These are phyloP conservation scores for Pseudogymnoascus sp. DNA, from an alignment of 2,329 filamentous ascomycete genomes.

Conservation along the genomic window DNA sequence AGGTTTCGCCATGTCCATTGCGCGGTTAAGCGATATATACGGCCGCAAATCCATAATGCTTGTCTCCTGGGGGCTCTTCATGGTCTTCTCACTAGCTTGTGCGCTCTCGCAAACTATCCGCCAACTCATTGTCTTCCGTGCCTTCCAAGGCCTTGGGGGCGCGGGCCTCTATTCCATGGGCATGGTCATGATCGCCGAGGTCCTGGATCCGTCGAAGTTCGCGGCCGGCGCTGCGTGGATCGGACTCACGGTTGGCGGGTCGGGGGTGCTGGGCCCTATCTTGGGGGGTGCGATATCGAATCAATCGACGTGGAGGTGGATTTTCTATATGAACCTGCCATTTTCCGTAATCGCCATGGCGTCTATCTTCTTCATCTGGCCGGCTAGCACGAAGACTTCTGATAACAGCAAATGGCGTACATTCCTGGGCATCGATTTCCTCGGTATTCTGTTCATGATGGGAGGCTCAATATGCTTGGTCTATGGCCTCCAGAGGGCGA, in stretches of 20 bases:
- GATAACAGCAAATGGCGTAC: not conserved
- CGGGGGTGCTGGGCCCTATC: conserved; percentile 20
- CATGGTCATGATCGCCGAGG: conserved; percentile 35
- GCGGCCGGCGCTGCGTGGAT: conserved; percentile 40
- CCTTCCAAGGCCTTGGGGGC: conserved; percentile 27
- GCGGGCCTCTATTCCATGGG: conserved; percentile 30
- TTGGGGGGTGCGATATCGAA: conserved; percentile 20
- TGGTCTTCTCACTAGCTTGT: conserved; percentile 10
- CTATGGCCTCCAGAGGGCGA: not conserved
- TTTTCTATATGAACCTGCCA: conserved; percentile 49
- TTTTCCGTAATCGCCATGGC: not conserved
- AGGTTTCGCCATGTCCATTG: conserved; percentile 9
- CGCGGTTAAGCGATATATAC: conserved; percentile 8
- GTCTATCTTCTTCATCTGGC: not conserved
- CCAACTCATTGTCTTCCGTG: conserved; percentile 21
- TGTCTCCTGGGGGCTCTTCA: conserved; percentile 2
- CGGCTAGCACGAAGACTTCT: not conserved
- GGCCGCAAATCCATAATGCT: conserved; percentile 8
- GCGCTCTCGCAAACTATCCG: conserved; percentile 1
- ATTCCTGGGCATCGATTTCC: conserved; percentile 2
- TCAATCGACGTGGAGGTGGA: conserved; percentile 21
- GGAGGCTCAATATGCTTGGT: conserved; percentile 7
- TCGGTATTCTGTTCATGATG: conserved; percentile 8
- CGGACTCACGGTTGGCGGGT: conserved; percentile 31
- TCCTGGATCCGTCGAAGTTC: conserved; percentile 34